A percentile compares a stretch with the other conserved stretches of the same genome.
Evolutionary conservation across 257 asterid genomes (phyloP).

Genomic region (Mitragyna speciosa): DNA sequence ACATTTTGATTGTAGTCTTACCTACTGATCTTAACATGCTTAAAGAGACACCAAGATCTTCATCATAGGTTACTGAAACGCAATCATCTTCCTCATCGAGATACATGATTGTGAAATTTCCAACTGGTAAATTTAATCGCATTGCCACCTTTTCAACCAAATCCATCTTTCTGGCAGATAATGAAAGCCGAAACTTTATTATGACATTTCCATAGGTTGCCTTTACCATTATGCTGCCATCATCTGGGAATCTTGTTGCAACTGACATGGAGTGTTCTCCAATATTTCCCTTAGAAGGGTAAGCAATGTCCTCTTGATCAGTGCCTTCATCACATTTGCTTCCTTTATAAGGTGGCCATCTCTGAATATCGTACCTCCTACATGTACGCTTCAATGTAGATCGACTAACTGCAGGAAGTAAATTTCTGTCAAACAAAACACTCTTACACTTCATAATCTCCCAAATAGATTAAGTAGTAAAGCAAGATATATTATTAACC

Average conservation of each 20-base stretch:
- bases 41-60: background rate
- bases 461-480: too few relatives aligned
- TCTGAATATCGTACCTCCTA: too few relatives aligned
- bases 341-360: too few relatives aligned
- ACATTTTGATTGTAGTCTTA: conserved; percentile 5
- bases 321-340: too few relatives aligned
- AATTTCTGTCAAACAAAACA: too few relatives aligned
- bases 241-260: background rate
- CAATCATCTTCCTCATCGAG: conserved; percentile 7
- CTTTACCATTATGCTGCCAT: background rate
- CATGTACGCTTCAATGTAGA: too few relatives aligned
- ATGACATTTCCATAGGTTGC: background rate
- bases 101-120: conserved; percentile 7
- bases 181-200: background rate
- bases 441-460: too few relatives aligned
- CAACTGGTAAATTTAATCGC: conserved; percentile 7
- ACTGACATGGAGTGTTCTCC: too few relatives aligned
- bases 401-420: too few relatives aligned
- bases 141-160: conserved; percentile 10
- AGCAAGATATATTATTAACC: too few relatives aligned
- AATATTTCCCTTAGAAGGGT: too few relatives aligned
- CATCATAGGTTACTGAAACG: background rate
- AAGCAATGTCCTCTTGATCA: too few relatives aligned
- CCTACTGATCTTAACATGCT: background rate
- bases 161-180: background rate